Evolutionary conservation across 352 stramenopile genomes (phyloP), one percentile per base, ranked within the genome.

Genomic region (Labyrinthula sp.): DNA sequence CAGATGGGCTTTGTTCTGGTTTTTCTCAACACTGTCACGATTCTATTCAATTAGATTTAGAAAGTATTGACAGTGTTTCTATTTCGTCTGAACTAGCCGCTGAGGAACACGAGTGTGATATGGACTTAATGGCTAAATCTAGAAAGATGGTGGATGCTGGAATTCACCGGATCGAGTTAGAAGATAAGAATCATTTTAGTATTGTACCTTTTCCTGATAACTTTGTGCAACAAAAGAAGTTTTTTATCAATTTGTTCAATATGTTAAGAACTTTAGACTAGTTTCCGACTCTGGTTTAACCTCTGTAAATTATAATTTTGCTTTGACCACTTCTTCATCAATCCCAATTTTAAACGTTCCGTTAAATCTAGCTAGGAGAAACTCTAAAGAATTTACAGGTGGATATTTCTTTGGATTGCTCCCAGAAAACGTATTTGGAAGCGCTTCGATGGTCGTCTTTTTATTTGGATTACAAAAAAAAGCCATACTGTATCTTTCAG

Each of bases 171-270:
- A 31, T 50, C 18, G 23, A 45, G 18, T 22, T 23, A n/a, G 43
- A 52, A n/a, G 21, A 17, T 24, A 31, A 52, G 24, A 24, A 52
- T 25, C 43, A 52, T 22, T 54, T 43, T 54, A 39, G 23, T 6
- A 28, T 52, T 8, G 43, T 52, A 12, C 43, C 43, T 5, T 50
- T 52, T 21, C 43, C 43, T 7, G 43, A 52, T 24, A 12, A 8
- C 43, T 18, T 10, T 4, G 9, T 12, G 10, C 18, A 50, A 8
- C 43, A 52, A 25, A 22, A 24, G 22, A 20, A 43, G 0, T 52
- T 52, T 34, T 52, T 52, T 28, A n/a, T 20, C 23, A 25, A 18
- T 2, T 24, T 52, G 5, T 52, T 52, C 18, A 5, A 15, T 12
- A 15, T n/a, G 2, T 35, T 52, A 5, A 31, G 43, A 3, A 17